A percentile compares a stretch with the other conserved stretches of the same genome.
phyloP scores from a whole-genome alignment of 75 land plant species.

The Chamaecyparis obtusa region DNA sequence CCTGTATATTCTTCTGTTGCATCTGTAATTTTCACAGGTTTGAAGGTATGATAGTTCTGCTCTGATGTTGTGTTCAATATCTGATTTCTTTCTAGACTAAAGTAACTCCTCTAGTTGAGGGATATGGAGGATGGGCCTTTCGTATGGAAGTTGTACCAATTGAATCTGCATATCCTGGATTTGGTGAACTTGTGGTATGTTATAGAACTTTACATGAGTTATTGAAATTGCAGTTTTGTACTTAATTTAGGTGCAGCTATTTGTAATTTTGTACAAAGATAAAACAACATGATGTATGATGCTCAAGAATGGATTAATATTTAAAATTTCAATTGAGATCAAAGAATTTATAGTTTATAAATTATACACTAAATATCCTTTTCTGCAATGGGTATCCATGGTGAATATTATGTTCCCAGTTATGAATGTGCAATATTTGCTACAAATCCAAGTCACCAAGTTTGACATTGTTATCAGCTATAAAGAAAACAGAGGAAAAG shows the following conservation, averaged over 20 bases:
- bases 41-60: neutral
- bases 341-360: neutral
- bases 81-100: constrained; percentile 60
- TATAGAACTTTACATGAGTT: neutral
- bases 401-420: too few species aligned
- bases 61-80: constrained; percentile 9
- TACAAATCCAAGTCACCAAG: neutral
- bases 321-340: too few species aligned
- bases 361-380: neutral
- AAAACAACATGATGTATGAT: neutral
- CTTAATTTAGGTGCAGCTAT: neutral
- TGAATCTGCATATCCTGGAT: constrained; percentile 99
- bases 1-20: neutral
- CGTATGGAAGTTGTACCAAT: constrained; percentile 98
- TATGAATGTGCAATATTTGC: neutral
- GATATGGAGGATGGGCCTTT: constrained; percentile 98
- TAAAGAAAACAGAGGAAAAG: too few species aligned
- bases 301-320: too few species aligned
- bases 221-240: neutral
- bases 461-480: neutral
- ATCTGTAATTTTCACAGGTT: neutral
- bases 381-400: neutral
- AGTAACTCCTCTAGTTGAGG: constrained; percentile 97
- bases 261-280: neutral
- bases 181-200: constrained; percentile 97